Conservation (phyloP, 2,329 filamentous ascomycete genomes). For the Paradendryphiella salina region DNA sequence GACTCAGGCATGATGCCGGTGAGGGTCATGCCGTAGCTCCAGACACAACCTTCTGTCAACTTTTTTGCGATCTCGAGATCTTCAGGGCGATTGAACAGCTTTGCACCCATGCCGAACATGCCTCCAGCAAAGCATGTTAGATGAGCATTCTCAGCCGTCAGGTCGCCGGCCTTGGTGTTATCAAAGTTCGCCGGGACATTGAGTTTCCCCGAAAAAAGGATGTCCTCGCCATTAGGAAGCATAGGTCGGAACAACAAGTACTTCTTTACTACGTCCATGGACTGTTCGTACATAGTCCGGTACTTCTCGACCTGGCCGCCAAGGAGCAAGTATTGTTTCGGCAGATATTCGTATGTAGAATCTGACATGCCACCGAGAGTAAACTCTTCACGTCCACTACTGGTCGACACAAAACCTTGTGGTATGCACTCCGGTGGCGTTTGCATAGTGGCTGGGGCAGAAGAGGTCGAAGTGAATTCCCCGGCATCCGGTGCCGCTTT, state of each 20-base stretch:
- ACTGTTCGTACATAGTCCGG: constrained; percentile 60
- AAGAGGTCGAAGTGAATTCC: constrained; percentile 5
- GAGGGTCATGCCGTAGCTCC: constrained; percentile 61
- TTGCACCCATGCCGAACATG: constrained; percentile 69
- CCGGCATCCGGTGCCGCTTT: constrained; percentile 8
- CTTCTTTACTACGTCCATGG: constrained; percentile 50
- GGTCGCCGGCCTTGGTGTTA: constrained; percentile 28
- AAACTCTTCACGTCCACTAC: constrained; percentile 51
- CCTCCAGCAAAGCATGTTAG: constrained; percentile 72
- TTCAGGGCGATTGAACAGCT: constrained; percentile 59
- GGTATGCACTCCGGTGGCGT: constrained; percentile 37
- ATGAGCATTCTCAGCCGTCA: constrained; percentile 58
- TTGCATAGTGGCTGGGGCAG: constrained; percentile 14
- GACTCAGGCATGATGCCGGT: constrained; percentile 66
- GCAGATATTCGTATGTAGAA: constrained; percentile 51
- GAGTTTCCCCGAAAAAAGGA: constrained; percentile 48
- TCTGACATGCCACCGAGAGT: constrained; percentile 49
- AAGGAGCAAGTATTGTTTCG: constrained; percentile 54
- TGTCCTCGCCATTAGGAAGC: constrained; percentile 51
- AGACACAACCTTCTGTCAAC: constrained; percentile 66
- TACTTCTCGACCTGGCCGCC: constrained; percentile 54
- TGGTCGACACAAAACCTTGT: constrained; percentile 61
- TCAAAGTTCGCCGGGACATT: constrained; percentile 39
- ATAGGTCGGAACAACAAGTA: constrained; percentile 57
- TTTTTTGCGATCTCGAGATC: constrained; percentile 61